A percentile compares a stretch with the other conserved stretches of the same genome.
Conservation (phyloP, 1,284 basidiomycete species). For the Malassezia furfur region DNA sequence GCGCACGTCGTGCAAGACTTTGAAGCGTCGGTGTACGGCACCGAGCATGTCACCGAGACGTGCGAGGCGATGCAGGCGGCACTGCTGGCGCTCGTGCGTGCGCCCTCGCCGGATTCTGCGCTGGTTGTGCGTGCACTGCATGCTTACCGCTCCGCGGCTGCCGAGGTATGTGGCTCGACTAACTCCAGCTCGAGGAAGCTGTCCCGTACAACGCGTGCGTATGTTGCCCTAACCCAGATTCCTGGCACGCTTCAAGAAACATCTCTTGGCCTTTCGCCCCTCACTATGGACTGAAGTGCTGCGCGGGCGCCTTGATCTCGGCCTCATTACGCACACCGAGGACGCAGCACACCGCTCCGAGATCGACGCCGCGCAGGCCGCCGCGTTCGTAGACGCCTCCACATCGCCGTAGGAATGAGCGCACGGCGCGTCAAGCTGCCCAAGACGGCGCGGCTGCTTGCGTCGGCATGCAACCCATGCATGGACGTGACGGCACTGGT, state of each 20-base stretch:
- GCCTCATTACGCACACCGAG: slow-evolving; percentile 10
- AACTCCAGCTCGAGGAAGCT: slow-evolving; percentile 10
- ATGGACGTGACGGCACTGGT: slow-evolving; percentile 18
- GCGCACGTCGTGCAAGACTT: slow-evolving; percentile 22
- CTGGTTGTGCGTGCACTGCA: slow-evolving; percentile 5
- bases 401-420: slow-evolving; percentile 5
- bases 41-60: slow-evolving; percentile 22
- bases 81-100: slow-evolving; percentile 17
- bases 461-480: slow-evolving; percentile 12
- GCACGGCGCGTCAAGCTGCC: slow-evolving; percentile 6
- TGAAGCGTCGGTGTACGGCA: slow-evolving; percentile 17
- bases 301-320: background rate
- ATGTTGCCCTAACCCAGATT: slow-evolving; percentile 4
- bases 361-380: background rate
- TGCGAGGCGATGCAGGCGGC: slow-evolving; percentile 23
- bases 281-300: background rate
- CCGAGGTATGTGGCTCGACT: background rate
- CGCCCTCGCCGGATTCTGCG: slow-evolving; percentile 8
- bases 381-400: background rate
- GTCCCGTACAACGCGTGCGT: slow-evolving; percentile 11
- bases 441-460: slow-evolving; percentile 5
- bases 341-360: slow-evolving; percentile 8
- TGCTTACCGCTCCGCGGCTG: background rate
- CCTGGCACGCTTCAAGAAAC: background rate
- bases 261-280: background rate